These are phyloP conservation scores for Boletus rex-veris DNA, from an alignment of 768 basidiomycete species.

Conservation along the genomic window DNA sequence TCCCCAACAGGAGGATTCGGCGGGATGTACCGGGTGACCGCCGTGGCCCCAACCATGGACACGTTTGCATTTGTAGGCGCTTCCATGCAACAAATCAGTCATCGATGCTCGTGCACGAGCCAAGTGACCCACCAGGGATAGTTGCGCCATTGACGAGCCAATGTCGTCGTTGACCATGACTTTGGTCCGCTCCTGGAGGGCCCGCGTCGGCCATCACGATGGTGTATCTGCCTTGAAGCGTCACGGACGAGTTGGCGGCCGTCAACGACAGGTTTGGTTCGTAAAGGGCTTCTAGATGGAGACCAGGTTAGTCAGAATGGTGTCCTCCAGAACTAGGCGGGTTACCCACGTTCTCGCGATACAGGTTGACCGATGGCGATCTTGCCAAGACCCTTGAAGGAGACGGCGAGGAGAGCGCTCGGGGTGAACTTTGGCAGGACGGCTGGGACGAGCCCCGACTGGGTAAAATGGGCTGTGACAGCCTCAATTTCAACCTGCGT, in stretches of 20 bases:
- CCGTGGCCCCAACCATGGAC: constrained; percentile 41
- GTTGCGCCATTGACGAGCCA: constrained; percentile 74
- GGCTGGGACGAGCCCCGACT: constrained; percentile 59
- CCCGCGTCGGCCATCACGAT: constrained; percentile 76
- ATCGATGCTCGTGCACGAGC: not conserved
- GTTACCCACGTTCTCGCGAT: constrained; percentile 51
- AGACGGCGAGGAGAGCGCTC: constrained; percentile 50
- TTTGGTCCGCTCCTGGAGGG: constrained; percentile 56
- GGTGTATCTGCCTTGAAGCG: constrained; percentile 54
- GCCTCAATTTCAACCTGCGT: constrained; percentile 47
- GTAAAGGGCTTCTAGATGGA: constrained; percentile 48
- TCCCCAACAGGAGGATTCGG: constrained; percentile 66
- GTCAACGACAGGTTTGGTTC: constrained; percentile 53
- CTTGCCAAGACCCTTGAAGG: constrained; percentile 46
- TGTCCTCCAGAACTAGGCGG: not conserved
- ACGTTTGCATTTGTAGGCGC: constrained; percentile 34
- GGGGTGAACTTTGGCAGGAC: constrained; percentile 61
- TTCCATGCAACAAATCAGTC: not conserved
- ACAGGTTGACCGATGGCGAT: constrained; percentile 58
- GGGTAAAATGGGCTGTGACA: constrained; percentile 66
- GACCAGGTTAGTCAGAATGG: not conserved
- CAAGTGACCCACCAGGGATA: constrained; percentile 37
- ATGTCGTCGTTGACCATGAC: constrained; percentile 65
- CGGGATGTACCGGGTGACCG: constrained; percentile 65
- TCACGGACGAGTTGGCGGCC: constrained; percentile 45